Percentiles rank a stretch among this genome's conserved stretches.
Conservation (phyloP, 2,329 filamentous ascomycete species). For the Phaeophleospora eucalypticola region DNA sequence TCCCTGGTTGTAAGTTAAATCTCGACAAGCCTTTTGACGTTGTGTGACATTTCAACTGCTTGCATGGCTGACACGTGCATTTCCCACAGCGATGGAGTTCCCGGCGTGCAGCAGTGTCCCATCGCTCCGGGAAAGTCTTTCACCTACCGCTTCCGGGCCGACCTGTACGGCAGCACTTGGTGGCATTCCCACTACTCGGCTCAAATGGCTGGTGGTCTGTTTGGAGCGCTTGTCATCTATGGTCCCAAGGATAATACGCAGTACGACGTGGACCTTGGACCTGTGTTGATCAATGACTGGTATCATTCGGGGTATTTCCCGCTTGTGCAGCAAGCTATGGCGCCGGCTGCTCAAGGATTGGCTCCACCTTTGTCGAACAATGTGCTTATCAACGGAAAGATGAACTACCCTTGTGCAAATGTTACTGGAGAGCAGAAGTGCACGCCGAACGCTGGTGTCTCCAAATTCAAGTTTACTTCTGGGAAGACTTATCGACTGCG, state of each 20-base stretch:
- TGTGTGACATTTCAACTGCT: neutral
- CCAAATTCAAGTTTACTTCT: slow-evolving; percentile 36
- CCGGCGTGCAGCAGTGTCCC: slow-evolving; percentile 45
- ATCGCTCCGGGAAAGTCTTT: slow-evolving; percentile 36
- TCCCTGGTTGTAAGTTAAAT: slow-evolving; percentile 35
- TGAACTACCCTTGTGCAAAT: slow-evolving; percentile 31
- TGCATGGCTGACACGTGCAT: neutral
- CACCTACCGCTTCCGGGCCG: slow-evolving; percentile 39
- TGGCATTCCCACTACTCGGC: slow-evolving; percentile 42
- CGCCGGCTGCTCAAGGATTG: slow-evolving; percentile 17
- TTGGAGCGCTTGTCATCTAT: slow-evolving; percentile 42
- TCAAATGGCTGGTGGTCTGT: slow-evolving; percentile 40
- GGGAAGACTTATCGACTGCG: slow-evolving; percentile 42
- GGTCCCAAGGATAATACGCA: slow-evolving; percentile 38
- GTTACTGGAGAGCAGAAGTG: slow-evolving; percentile 26
- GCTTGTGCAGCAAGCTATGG: slow-evolving; percentile 32
- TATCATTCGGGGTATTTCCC: slow-evolving; percentile 34
- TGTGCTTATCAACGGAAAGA: slow-evolving; percentile 24
- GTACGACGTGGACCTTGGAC: slow-evolving; percentile 44
- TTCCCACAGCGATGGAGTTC: slow-evolving; percentile 40
- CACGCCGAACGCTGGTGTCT: slow-evolving; percentile 31
- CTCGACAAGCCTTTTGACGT: neutral
- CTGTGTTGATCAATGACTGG: slow-evolving; percentile 43
- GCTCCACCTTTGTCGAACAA: slow-evolving; percentile 30
- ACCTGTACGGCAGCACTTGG: slow-evolving; percentile 40